phyloP scores from a whole-genome alignment of 805 yeast species.

The Zygoascus bituminiphila region DNA sequence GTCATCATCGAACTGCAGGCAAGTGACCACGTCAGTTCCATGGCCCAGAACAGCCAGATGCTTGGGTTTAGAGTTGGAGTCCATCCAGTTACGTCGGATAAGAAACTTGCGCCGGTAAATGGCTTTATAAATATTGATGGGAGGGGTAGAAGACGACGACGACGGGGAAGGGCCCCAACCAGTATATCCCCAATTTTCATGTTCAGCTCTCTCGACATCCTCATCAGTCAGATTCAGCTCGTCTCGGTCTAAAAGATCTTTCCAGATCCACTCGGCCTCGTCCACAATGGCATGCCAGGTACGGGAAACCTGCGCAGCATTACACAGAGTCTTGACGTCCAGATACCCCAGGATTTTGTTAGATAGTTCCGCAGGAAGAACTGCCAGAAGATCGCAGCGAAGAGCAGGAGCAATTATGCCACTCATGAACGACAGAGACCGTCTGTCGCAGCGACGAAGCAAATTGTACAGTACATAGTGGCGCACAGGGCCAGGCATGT shows the following conservation, averaged over 20 bases:
- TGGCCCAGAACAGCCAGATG: constrained; percentile 60
- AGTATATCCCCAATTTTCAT: constrained; percentile 28
- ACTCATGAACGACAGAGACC: constrained; percentile 52
- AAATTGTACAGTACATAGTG: constrained; percentile 46
- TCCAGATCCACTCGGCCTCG: constrained; percentile 62
- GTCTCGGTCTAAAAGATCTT: constrained; percentile 52
- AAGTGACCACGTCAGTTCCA: constrained; percentile 81
- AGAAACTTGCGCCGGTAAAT: constrained; percentile 52
- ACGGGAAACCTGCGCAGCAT: constrained; percentile 55
- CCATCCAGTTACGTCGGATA: constrained; percentile 71
- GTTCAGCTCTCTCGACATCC: constrained; percentile 35
- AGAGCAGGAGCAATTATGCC: constrained; percentile 46
- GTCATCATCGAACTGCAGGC: constrained; percentile 86
- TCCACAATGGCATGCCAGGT: constrained; percentile 63
- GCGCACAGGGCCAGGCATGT: constrained; percentile 38
- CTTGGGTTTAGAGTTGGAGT: constrained; percentile 59
- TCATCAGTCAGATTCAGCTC: constrained; percentile 30
- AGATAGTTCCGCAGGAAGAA: constrained; percentile 69
- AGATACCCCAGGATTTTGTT: constrained; percentile 55
- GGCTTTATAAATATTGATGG: constrained; percentile 38
- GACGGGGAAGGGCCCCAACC: constrained; percentile 20
- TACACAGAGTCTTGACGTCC: constrained; percentile 53
- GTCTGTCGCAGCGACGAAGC: constrained; percentile 50
- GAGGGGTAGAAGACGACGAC: neutral
- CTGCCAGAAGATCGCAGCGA: constrained; percentile 61